Evolutionary conservation across 78 protist genomes (phyloP).

Genomic region (Pirum gemmata): DNA sequence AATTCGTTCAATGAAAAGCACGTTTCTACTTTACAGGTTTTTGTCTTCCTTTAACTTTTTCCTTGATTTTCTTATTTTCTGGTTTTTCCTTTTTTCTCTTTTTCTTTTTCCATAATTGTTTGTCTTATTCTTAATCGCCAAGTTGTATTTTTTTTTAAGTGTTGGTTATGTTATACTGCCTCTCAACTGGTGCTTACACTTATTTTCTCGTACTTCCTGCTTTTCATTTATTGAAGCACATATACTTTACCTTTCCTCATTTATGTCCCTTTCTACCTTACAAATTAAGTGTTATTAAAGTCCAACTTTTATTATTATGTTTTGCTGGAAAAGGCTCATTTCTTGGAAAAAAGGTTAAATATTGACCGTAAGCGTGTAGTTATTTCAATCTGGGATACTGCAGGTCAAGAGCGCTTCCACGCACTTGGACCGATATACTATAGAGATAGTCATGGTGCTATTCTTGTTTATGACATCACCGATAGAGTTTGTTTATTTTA

Average conservation of each 20-base stretch:
- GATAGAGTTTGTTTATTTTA: slow-evolving; percentile 74
- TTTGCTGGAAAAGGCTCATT: slow-evolving; percentile 80
- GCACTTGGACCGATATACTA: slow-evolving; percentile 89
- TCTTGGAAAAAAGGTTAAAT: slow-evolving; percentile 56
- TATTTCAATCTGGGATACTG: slow-evolving; percentile 74
- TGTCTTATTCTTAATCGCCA: too few species aligned
- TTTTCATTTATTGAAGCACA: not conserved
- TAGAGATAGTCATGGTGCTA: slow-evolving; percentile 82
- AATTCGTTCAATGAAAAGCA: slow-evolving; percentile 67
- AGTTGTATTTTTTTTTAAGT: not conserved
- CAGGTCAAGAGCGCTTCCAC: slow-evolving; percentile 78
- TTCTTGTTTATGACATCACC: slow-evolving; percentile 87
- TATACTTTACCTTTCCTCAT: not conserved
- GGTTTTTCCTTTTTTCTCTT: too few species aligned
- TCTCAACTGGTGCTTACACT: not conserved
- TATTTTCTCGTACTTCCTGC: not conserved
- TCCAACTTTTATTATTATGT: slow-evolving; percentile 1
- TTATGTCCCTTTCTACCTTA: not conserved
- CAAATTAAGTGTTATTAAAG: too few species aligned
- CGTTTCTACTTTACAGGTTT: slow-evolving; percentile 49
- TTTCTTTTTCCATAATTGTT: too few species aligned
- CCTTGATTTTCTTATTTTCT: too few species aligned
- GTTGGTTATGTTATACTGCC: not conserved
- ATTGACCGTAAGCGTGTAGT: slow-evolving; percentile 54
- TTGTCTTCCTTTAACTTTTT: too few species aligned